Evolutionary conservation across 2,329 filamentous ascomycete genomes (phyloP).

Genomic region (Phyllosticta ampelicida): DNA sequence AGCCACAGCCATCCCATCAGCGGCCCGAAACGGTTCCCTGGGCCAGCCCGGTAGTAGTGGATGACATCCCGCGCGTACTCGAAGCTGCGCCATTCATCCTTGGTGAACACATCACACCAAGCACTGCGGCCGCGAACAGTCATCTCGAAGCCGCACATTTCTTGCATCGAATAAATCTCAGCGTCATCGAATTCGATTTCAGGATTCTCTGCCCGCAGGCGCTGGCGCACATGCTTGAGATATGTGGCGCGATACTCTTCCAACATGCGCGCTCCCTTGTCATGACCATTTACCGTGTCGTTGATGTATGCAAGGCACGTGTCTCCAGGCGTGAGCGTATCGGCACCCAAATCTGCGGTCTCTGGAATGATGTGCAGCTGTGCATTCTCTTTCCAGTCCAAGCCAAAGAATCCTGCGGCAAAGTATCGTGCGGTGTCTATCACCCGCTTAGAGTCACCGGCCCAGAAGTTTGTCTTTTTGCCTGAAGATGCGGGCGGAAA

Average conservation of each 20-base stretch:
- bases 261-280: conserved; percentile 40
- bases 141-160: conserved; percentile 51
- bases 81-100: conserved; percentile 43
- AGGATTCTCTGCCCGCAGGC: conserved; percentile 35
- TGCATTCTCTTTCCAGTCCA: conserved; percentile 34
- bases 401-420: conserved; percentile 44
- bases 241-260: conserved; percentile 38
- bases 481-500: conserved; percentile 21
- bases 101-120: conserved; percentile 48
- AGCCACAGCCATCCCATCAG: conserved; percentile 49
- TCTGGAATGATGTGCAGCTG: conserved; percentile 45
- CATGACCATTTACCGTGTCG: conserved; percentile 35
- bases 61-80: conserved; percentile 49
- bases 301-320: conserved; percentile 32
- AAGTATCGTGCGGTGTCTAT: conserved; percentile 48
- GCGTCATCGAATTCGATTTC: conserved; percentile 32
- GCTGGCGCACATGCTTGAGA: conserved; percentile 34
- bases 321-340: conserved; percentile 47
- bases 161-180: conserved; percentile 50
- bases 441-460: conserved; percentile 43
- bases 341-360: conserved; percentile 36
- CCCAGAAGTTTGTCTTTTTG: conserved; percentile 39
- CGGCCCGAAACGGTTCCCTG: conserved; percentile 43
- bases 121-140: conserved; percentile 42
- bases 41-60: conserved; percentile 49